Base-by-base conservation (phyloP, 371 early-diverging fungal genomes). In the Entomophthora muscae region DNA sequence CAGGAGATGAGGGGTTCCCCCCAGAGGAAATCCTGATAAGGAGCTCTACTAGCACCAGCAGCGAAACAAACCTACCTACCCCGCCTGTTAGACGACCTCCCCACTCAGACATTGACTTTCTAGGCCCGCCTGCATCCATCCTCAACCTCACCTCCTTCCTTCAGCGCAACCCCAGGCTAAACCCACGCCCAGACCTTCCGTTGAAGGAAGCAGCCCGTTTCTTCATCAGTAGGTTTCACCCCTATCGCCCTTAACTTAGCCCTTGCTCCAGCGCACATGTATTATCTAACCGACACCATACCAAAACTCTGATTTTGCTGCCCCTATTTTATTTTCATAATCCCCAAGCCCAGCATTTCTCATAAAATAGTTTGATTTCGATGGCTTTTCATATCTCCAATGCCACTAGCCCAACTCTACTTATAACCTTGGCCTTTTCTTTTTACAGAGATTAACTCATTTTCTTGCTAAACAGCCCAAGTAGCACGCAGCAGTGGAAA, bases 1-100 rank as follows among this genome's bases (percentile, higher is more conserved):
- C 28, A 28, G 59, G 59, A 3, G 59, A 58, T 58, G 30, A 28
- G 24, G 59, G 59, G 17, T 58, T 58, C 59, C 30, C 30, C n/a
- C 28, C 59, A 28, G 26, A 30, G 10, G 30, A 30, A 55, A 26
- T 55, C 10, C 5, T n/a, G 10, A n/a, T n/a, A 5, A 10, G 55
- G 26, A 26, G 10, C 22, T 10, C 24, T 10, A 55, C 12, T 27
- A 55, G 28, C 55, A 12, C 55, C 55, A 55, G 10, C 55, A 55
- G 55, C 26, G 55, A 42, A 17, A 42, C 42, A 10, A 42, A 17
- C 42, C 42, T 42, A 17, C 42, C 42, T 10, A 42, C 42, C 42
- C 42, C 42, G 42, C 42, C 42, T 17, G 17, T 42, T 17, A 42
- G 42, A 17, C 42, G 42, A 17, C 42, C 42, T 42, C 28, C 55